phyloP scores from a whole-genome alignment of 2,329 filamentous ascomycete species.

The Pezicula rhizophila region DNA sequence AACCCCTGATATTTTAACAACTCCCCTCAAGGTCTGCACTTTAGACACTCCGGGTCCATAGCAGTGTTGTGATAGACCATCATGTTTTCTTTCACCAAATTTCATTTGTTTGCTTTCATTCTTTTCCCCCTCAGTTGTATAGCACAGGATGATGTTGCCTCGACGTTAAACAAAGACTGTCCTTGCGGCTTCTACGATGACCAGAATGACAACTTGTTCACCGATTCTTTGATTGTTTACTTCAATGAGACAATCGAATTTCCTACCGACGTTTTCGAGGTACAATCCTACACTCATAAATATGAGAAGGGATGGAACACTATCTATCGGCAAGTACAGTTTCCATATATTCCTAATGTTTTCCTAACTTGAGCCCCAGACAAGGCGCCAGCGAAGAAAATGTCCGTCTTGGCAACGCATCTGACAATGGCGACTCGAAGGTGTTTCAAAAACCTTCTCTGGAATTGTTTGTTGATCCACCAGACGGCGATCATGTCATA shows the following conservation, averaged over 20 bases:
- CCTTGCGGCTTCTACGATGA: constrained; percentile 40
- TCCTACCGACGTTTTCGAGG: constrained; percentile 31
- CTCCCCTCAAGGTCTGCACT: no score
- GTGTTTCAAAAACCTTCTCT: no score
- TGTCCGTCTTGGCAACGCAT: constrained; percentile 27
- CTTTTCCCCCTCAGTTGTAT: not conserved
- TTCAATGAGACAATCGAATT: constrained; percentile 39
- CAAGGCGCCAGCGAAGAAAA: constrained; percentile 32
- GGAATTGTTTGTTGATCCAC: no score
- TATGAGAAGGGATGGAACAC: constrained; percentile 42
- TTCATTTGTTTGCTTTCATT: not conserved
- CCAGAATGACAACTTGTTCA: constrained; percentile 33
- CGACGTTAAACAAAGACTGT: constrained; percentile 24
- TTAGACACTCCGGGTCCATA: no score
- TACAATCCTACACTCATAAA: constrained; percentile 34
- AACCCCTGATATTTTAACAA: no score
- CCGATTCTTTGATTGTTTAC: constrained; percentile 41
- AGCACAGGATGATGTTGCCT: not conserved
- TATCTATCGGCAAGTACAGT: constrained; percentile 32
- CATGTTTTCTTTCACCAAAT: not conserved
- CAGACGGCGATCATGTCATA: no score
- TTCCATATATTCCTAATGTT: no score
- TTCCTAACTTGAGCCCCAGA: no score
- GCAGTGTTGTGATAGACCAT: no score
- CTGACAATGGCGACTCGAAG: no score